Evolutionary conservation across 106 monocot genomes (phyloP), one percentile per base, ranked within the genome.

Genomic region (Gastrodia elata): DNA sequence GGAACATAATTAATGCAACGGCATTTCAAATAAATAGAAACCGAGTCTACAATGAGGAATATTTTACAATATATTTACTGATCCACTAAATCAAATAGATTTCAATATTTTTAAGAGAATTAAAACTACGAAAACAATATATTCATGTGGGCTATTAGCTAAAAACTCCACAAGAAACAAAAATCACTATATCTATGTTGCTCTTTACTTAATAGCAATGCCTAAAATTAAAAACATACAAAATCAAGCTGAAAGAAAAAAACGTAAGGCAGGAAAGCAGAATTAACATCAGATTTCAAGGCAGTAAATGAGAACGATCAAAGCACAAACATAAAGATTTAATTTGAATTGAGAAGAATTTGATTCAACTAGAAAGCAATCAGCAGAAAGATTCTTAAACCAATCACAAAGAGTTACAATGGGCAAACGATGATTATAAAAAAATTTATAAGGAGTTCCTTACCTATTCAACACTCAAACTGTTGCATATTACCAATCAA

Each of bases 21-120:
- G 37, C 14, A 37, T 67, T 67, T 67, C 36, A 67, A 36, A 37
- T 61, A 61, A 61, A 61, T n/a, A 20, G n/a, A 52, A 52, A 52
- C 30, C 55, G 32, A n/a, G n/a, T n/a, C 4, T 5, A 20, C 4
- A 61, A 30, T 4, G 32, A 11, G 61, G 27, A 61, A 13, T 32
- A n/a, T 61, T 14, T 32, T 61, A 32, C 61, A 61, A 32, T 9
- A 58, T 58, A 26, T 10, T 30, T 33, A 32, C 4, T 61, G 32
- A 61, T 61, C 30, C 30, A n/a, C 32, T 61, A 13, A 61, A 61
- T 32, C 32, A 15, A 11, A 11, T 32, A 30, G 1, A 13, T 61
- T 59, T 28, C 59, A 59, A 27, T 61, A 30, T 61, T 61, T 61
- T 3, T 59, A 10, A 28, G 28, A 28, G 1, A 61, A 33, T 14